Evolutionary conservation across 768 basidiomycete species (phyloP).

Genomic region (Auricularia sp.): DNA sequence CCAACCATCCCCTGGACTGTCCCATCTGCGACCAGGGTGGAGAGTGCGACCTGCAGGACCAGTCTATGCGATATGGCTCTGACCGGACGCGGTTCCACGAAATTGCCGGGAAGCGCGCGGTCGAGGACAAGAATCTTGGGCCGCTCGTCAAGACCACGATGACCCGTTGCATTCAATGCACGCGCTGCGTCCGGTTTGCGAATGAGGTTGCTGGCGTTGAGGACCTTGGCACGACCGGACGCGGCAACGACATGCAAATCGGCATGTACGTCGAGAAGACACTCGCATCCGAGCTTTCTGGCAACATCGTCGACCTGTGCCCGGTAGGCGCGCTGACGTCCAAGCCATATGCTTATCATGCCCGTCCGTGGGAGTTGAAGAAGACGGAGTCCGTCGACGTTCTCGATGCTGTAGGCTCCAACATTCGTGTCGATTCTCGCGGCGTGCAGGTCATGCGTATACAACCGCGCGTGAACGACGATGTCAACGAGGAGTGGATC

Average conservation of each 20-base stretch:
- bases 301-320: conserved; percentile 94
- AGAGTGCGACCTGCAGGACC: conserved; percentile 97
- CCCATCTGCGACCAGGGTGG: conserved; percentile 99
- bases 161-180: conserved; percentile 99
- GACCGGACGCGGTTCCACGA: conserved; percentile 98
- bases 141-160: conserved; percentile 97
- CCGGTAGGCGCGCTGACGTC: conserved; percentile 97
- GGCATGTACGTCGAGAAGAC: conserved; percentile 97
- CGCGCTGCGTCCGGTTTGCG: conserved; percentile 95
- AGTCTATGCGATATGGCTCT: conserved; percentile 97
- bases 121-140: conserved; percentile 96
- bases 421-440: conserved; percentile 91
- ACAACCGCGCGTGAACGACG: conserved; percentile 92
- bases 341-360: conserved; percentile 97
- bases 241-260: conserved; percentile 97
- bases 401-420: conserved; percentile 89
- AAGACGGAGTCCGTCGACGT: conserved; percentile 95
- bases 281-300: conserved; percentile 94
- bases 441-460: conserved; percentile 96
- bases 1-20: conserved; percentile 97
- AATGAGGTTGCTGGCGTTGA: conserved; percentile 99
- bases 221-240: conserved; percentile 91
- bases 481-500: conserved; percentile 99
- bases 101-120: conserved; percentile 93
- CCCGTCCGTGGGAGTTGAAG: conserved; percentile 97